These are phyloP conservation scores for Microbotryum silenes-acaulis DNA, from an alignment of 1,284 basidiomycete genomes.

Conservation along the genomic window DNA sequence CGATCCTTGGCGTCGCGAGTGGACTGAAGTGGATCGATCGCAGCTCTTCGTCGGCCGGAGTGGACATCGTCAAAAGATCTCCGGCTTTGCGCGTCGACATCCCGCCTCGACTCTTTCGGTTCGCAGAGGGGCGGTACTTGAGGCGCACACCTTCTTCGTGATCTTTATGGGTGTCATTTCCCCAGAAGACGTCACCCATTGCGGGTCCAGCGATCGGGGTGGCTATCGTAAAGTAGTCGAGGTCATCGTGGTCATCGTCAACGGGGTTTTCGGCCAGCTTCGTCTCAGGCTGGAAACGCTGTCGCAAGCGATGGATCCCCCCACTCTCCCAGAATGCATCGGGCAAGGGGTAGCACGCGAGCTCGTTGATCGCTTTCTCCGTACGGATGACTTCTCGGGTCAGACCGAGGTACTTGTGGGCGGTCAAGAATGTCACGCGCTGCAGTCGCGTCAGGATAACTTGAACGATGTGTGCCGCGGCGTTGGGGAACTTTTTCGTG, in stretches of 20 bases:
- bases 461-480: conserved; percentile 94
- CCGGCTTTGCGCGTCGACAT: conserved; percentile 20
- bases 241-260: conserved; percentile 29
- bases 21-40: not conserved
- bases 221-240: conserved; percentile 39
- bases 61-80: conserved; percentile 30
- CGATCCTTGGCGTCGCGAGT: conserved; percentile 23
- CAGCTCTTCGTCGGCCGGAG: conserved; percentile 13
- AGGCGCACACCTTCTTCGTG: conserved; percentile 23
- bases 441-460: conserved; percentile 94
- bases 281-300: conserved; percentile 52
- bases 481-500: conserved; percentile 92
- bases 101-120: conserved; percentile 28
- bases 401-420: conserved; percentile 90
- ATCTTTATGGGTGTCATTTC: conserved; percentile 2
- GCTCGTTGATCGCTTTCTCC: conserved; percentile 91
- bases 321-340: conserved; percentile 87
- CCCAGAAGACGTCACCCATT: conserved; percentile 36
- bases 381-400: conserved; percentile 93
- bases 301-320: conserved; percentile 78
- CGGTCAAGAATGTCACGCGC: conserved; percentile 87
- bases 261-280: conserved; percentile 19
- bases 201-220: conserved; percentile 35
- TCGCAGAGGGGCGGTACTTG: conserved; percentile 26
- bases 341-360: conserved; percentile 90